Conservation (phyloP, 768 basidiomycete species). For the Exsudoporus frostii region DNA sequence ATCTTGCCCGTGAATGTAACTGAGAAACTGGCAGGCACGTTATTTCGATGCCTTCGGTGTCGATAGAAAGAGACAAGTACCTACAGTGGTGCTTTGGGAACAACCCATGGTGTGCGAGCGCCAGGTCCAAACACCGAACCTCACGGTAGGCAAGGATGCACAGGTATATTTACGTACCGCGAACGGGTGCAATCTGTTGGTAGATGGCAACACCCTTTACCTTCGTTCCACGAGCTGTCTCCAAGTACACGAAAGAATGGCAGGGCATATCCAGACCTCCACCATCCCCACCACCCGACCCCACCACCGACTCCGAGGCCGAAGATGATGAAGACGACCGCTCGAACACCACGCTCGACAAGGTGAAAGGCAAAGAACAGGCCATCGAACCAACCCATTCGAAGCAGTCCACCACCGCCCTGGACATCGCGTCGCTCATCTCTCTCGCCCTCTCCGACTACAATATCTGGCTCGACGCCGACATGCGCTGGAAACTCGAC, state of each 20-base stretch:
- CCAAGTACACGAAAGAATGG: slow-evolving; percentile 32
- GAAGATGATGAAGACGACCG: slow-evolving; percentile 1
- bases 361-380: slow-evolving; percentile 26
- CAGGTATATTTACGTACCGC: too few relatives aligned
- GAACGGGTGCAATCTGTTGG: not conserved
- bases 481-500: slow-evolving; percentile 50
- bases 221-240: slow-evolving; percentile 48
- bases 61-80: too few relatives aligned
- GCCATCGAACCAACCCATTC: slow-evolving; percentile 8
- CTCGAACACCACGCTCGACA: slow-evolving; percentile 11
- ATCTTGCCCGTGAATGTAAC: not conserved
- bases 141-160: too few relatives aligned
- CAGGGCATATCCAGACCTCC: slow-evolving; percentile 13
- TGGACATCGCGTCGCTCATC: slow-evolving; percentile 50
- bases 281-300: slow-evolving; percentile 6
- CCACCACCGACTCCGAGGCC: not conserved
- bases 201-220: slow-evolving; percentile 34
- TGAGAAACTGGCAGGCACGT: not conserved
- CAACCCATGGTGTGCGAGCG: too few relatives aligned
- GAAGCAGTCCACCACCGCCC: slow-evolving; percentile 29
- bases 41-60: too few relatives aligned
- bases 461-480: slow-evolving; percentile 60
- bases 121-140: too few relatives aligned
- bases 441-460: slow-evolving; percentile 69
- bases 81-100: too few relatives aligned